Evolutionary conservation across 2,329 filamentous ascomycete species (phyloP).

Genomic region (Pezicula neosporulosa): DNA sequence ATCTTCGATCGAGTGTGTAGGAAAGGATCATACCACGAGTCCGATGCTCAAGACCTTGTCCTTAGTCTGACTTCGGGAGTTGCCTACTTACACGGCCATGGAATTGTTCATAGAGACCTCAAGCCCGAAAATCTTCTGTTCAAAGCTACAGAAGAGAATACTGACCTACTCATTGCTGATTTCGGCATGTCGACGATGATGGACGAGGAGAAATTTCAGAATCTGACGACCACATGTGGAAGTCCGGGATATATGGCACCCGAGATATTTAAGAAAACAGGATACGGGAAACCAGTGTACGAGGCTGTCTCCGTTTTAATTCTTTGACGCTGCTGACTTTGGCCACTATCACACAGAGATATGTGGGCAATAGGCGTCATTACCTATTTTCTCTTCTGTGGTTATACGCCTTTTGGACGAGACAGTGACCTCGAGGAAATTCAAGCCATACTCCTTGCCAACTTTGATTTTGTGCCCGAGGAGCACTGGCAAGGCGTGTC

Average conservation of each 20-base stretch:
- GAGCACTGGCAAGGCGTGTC: slow-evolving; percentile 98
- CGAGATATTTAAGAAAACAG: slow-evolving; percentile 98
- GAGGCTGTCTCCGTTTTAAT: no score
- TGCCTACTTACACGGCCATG: slow-evolving; percentile 98
- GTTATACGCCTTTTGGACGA: slow-evolving; percentile 96
- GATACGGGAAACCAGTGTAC: slow-evolving; percentile 95
- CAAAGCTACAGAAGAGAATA: slow-evolving; percentile 95
- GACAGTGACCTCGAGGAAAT: slow-evolving; percentile 98
- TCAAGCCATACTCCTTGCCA: slow-evolving; percentile 95
- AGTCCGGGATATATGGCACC: slow-evolving; percentile 99
- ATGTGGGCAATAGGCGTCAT: slow-evolving; percentile 98
- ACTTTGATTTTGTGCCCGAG: slow-evolving; percentile 90
- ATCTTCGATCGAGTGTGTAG: slow-evolving; percentile 98
- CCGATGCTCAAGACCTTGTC: slow-evolving; percentile 92
- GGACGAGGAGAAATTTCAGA: slow-evolving; percentile 98
- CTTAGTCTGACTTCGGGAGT: slow-evolving; percentile 96
- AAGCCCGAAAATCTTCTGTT: slow-evolving; percentile 98
- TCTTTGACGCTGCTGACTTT: no score
- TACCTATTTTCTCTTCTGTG: slow-evolving; percentile 96
- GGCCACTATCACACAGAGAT: no score
- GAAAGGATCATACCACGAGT: slow-evolving; percentile 98
- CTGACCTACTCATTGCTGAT: slow-evolving; percentile 93
- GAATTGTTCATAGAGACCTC: slow-evolving; percentile 95
- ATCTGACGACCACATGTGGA: slow-evolving; percentile 94
- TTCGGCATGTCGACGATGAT: slow-evolving; percentile 96